These are phyloP conservation scores for Pelargonium nanum DNA, from an alignment of 345 rosid genomes.

Conservation along the genomic window DNA sequence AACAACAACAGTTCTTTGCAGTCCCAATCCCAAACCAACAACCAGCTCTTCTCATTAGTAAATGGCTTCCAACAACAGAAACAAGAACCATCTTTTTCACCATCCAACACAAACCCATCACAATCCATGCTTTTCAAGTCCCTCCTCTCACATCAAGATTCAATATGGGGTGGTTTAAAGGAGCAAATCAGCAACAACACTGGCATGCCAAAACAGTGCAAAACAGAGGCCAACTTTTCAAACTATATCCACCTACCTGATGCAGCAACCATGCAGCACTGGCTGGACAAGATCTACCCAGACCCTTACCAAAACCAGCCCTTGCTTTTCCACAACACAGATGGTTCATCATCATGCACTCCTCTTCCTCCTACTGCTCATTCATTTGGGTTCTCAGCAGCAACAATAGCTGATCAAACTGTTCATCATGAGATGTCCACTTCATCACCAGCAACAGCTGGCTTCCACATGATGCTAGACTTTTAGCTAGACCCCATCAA, in stretches of 20 bases:
- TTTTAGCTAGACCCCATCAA: constrained; percentile 17
- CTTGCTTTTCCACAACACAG: constrained; percentile 37
- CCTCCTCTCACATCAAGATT: constrained; percentile 33
- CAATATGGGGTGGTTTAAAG: constrained; percentile 12
- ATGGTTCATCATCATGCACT: constrained; percentile 8
- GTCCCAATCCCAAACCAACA: too few relatives aligned
- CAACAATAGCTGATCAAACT: constrained; percentile 7
- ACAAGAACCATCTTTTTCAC: constrained; percentile 3
- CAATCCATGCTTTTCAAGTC: constrained; percentile 41
- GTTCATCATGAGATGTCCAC: constrained; percentile 26
- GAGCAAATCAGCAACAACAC: constrained; percentile 19
- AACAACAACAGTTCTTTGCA: too few relatives aligned
- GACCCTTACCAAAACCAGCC: constrained; percentile 29
- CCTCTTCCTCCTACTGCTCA: constrained; percentile 6
- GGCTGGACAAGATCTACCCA: constrained; percentile 29
- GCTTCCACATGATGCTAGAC: constrained; percentile 26
- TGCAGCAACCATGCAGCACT: constrained; percentile 15
- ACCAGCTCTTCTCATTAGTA: neutral
- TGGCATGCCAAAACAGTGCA: constrained; percentile 34
- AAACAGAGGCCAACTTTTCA: constrained; percentile 44
- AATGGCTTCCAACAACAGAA: constrained; percentile 12
- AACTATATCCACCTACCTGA: constrained; percentile 32
- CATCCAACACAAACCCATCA: constrained; percentile 13
- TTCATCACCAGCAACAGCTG: constrained; percentile 30
- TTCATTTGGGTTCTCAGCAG: constrained; percentile 8